These are phyloP conservation scores for Colletotrichum limetticola DNA, from an alignment of 2,329 filamentous ascomycete species.

Conservation along the genomic window DNA sequence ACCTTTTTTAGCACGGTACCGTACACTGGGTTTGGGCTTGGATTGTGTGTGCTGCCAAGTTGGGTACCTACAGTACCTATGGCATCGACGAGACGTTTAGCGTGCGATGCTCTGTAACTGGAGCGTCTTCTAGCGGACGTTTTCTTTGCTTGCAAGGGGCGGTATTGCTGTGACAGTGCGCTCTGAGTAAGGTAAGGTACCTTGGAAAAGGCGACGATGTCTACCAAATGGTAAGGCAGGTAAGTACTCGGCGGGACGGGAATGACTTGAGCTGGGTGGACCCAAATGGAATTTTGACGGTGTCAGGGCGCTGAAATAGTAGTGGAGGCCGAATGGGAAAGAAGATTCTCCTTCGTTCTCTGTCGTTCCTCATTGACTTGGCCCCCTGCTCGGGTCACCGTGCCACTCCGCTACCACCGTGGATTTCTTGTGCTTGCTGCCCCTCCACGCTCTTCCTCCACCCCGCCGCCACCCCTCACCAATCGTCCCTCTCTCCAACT, in stretches of 20 bases:
- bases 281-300: conserved; percentile 13
- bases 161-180: not conserved
- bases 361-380: conserved; percentile 15
- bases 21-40: not conserved
- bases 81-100: not conserved
- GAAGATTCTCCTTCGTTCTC: conserved; percentile 37
- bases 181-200: not conserved
- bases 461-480: conserved; percentile 31
- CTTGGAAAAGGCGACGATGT: not conserved
- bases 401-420: not conserved
- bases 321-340: conserved; percentile 36
- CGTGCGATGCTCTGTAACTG: not conserved
- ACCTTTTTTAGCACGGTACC: not conserved
- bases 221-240: too few relatives aligned
- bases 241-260: too few relatives aligned
- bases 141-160: not conserved
- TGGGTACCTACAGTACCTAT: not conserved
- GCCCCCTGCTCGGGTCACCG: not conserved
- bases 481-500: conserved; percentile 15
- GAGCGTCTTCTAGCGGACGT: not conserved
- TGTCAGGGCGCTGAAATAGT: conserved; percentile 25
- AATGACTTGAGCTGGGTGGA: not conserved
- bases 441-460: conserved; percentile 1
- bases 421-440: not conserved
- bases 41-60: not conserved